These are phyloP conservation scores for Inosperma sp. DNA, from an alignment of 768 basidiomycete genomes.

Conservation along the genomic window DNA sequence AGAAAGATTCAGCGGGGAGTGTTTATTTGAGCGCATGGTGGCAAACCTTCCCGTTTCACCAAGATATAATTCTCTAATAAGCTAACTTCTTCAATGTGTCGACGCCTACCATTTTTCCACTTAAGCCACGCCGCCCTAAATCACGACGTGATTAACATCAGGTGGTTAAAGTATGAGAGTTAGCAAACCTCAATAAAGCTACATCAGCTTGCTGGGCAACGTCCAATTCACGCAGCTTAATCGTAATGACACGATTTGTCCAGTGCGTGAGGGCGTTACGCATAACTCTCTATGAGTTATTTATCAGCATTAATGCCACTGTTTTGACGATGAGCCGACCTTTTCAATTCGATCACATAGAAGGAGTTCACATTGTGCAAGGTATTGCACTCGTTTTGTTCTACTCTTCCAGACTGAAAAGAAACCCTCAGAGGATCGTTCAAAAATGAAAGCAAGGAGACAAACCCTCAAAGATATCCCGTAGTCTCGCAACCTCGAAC, in stretches of 20 bases:
- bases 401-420: conserved; percentile 27
- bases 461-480: conserved; percentile 18
- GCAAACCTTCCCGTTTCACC: conserved; percentile 71
- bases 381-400: conserved; percentile 45
- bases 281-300: conserved; percentile 47
- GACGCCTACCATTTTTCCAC: conserved; percentile 60
- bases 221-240: conserved; percentile 72
- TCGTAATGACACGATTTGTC: conserved; percentile 69
- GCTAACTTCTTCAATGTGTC: conserved; percentile 66
- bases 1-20: conserved; percentile 2
- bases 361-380: conserved; percentile 41
- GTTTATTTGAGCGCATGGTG: conserved; percentile 2
- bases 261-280: conserved; percentile 48
- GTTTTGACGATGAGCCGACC: conserved; percentile 21
- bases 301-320: not conserved
- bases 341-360: conserved; percentile 36
- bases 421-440: not conserved
- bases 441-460: not conserved
- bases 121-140: conserved; percentile 55
- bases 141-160: not conserved
- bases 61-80: conserved; percentile 83
- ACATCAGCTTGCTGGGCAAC: conserved; percentile 42
- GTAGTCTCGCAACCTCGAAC: conserved; percentile 17
- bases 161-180: not conserved
- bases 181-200: conserved; percentile 32